These are phyloP conservation scores for Russula dissimulans DNA, from an alignment of 768 basidiomycete species.

Conservation along the genomic window DNA sequence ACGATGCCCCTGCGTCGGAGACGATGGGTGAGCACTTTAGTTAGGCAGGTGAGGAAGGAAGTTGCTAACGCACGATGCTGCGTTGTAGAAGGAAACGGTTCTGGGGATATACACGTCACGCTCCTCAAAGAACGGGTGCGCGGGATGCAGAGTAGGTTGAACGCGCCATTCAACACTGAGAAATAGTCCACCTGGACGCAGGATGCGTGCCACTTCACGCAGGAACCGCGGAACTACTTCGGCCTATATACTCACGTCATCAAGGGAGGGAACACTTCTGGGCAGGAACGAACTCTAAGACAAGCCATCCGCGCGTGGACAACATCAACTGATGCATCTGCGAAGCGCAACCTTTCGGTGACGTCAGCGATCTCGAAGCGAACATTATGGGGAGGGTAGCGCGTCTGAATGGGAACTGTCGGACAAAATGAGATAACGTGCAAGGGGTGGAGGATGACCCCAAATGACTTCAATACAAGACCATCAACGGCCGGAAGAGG, in stretches of 20 bases:
- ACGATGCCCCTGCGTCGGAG: neutral
- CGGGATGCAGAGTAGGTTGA: slow-evolving; percentile 25
- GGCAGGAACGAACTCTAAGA: slow-evolving; percentile 45
- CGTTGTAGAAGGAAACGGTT: slow-evolving; percentile 5
- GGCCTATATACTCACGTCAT: slow-evolving; percentile 35
- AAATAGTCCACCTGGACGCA: slow-evolving; percentile 66
- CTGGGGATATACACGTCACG: slow-evolving; percentile 2
- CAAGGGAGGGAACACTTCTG: neutral
- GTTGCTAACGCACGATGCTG: slow-evolving; percentile 1
- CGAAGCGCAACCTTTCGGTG: slow-evolving; percentile 40
- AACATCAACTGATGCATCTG: slow-evolving; percentile 48
- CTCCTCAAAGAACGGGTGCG: slow-evolving; percentile 1
- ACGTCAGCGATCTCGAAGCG: slow-evolving; percentile 61
- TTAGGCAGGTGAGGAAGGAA: neutral
- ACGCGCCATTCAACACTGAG: slow-evolving; percentile 53
- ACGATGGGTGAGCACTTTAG: neutral
- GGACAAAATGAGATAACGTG: neutral
- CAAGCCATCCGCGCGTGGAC: slow-evolving; percentile 54
- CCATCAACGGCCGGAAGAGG: slow-evolving; percentile 2
- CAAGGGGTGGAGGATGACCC: neutral
- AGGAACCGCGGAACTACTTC: slow-evolving; percentile 44
- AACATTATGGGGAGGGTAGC: slow-evolving; percentile 51
- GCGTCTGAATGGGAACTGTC: slow-evolving; percentile 65
- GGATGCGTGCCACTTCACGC: slow-evolving; percentile 49
- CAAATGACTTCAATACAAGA: neutral